A percentile compares a stretch with the other conserved stretches of the same genome.
Conservation (phyloP, 345 rosid genomes). For the Eucalyptus dawsonii region DNA sequence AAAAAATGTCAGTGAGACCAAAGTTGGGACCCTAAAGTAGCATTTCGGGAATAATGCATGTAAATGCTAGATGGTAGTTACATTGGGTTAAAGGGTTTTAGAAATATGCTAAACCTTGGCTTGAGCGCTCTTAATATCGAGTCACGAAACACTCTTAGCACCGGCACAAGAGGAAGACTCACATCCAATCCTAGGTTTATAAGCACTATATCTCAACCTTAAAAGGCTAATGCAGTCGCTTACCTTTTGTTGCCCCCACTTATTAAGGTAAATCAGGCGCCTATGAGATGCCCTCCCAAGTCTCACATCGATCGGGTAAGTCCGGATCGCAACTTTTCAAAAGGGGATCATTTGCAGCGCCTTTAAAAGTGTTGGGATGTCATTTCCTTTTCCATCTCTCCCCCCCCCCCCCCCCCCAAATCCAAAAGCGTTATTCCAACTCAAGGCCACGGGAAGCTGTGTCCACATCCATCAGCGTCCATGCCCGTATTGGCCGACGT, state of each 20-base stretch:
- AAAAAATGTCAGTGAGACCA: no score
- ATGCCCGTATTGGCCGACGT: not conserved
- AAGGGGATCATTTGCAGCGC: no score
- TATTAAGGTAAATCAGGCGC: not conserved
- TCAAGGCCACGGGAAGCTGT: not conserved
- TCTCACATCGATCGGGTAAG: not conserved
- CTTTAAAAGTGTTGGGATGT: not conserved
- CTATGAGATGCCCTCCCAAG: not conserved
- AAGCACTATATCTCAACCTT: not conserved
- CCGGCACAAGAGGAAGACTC: accelerated
- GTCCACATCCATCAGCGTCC: not conserved
- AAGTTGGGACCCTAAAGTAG: not conserved
- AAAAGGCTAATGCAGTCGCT: not conserved
- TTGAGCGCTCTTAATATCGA: accelerated
- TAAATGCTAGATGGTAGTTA: no score
- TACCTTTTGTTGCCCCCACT: not conserved
- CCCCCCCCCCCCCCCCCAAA: not conserved
- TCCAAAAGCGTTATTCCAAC: not conserved
- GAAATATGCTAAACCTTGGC: not conserved
- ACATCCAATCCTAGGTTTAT: not conserved
- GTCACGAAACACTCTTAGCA: not conserved
- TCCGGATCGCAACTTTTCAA: not conserved
- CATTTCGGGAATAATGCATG: no score
- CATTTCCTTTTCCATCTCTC: not conserved
- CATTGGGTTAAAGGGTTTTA: not conserved